A percentile compares a stretch with the other conserved stretches of the same genome.
Evolutionary conservation across 139 green algal genomes (phyloP).

Genomic region (Tetradesmus lagerheimii): DNA sequence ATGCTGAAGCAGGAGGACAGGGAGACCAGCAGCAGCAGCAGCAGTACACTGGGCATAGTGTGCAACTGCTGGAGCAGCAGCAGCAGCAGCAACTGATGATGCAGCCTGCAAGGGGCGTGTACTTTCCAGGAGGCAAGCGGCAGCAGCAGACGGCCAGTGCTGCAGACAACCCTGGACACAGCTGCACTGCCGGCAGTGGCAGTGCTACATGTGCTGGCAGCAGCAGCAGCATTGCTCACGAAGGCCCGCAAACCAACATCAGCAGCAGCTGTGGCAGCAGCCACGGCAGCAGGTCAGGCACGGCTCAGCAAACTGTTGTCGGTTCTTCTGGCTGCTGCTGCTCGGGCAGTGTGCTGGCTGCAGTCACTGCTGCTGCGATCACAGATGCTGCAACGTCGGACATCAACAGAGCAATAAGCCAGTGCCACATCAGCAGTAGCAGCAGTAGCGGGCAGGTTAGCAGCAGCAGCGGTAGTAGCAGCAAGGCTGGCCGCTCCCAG

Average conservation of each 20-base stretch:
- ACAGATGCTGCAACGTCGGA: background rate
- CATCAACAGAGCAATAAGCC: background rate
- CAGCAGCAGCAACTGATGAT: background rate
- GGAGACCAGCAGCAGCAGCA: background rate
- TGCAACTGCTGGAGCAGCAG: background rate
- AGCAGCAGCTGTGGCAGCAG: background rate
- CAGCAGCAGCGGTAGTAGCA: too few relatives aligned
- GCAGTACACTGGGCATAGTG: background rate
- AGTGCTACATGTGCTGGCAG: background rate
- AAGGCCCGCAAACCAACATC: background rate
- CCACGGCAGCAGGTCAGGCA: background rate
- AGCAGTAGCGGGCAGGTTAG: background rate
- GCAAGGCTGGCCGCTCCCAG: background rate
- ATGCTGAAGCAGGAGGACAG: background rate
- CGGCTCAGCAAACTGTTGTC: background rate
- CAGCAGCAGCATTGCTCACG: background rate
- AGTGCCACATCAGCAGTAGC: background rate
- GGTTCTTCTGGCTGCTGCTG: conserved; percentile 11
- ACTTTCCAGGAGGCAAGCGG: background rate
- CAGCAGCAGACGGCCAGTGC: background rate
- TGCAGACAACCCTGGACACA: background rate
- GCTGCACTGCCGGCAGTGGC: background rate
- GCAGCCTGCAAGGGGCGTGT: background rate
- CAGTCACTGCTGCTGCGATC: conserved; percentile 9
- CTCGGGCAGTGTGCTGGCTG: conserved; percentile 1